phyloP scores from a whole-genome alignment of 2,329 filamentous ascomycete genomes.

The Phialophora chinensis region DNA sequence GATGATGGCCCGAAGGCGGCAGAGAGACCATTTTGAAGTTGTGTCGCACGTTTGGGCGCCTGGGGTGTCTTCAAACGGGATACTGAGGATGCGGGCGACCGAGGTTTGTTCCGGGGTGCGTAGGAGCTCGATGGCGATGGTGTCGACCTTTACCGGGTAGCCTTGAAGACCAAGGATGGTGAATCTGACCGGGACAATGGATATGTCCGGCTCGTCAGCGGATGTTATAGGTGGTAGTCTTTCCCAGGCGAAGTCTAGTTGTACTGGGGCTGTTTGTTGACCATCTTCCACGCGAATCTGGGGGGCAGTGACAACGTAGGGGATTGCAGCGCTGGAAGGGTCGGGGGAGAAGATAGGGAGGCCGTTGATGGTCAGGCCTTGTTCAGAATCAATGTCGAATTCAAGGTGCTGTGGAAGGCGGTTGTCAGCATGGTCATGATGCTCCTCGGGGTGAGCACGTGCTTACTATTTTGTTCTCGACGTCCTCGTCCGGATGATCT shows the following conservation, averaged over 20 bases:
- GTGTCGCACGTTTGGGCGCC: slow-evolving; percentile 43
- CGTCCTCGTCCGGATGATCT: slow-evolving; percentile 20
- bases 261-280: slow-evolving; percentile 46
- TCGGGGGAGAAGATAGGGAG: slow-evolving; percentile 31
- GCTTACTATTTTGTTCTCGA: slow-evolving; percentile 38
- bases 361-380: slow-evolving; percentile 36
- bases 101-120: slow-evolving; percentile 46
- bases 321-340: slow-evolving; percentile 16
- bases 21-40: slow-evolving; percentile 50
- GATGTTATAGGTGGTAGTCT: slow-evolving; percentile 41
- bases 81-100: slow-evolving; percentile 46
- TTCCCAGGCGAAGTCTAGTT: slow-evolving; percentile 53
- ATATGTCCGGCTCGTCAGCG: slow-evolving; percentile 43
- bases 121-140: slow-evolving; percentile 50
- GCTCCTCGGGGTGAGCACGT: slow-evolving; percentile 12
- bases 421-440: slow-evolving; percentile 20
- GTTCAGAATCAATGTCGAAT: slow-evolving; percentile 29
- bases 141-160: slow-evolving; percentile 53
- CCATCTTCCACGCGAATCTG: slow-evolving; percentile 43
- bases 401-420: slow-evolving; percentile 32
- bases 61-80: slow-evolving; percentile 46
- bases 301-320: slow-evolving; percentile 30
- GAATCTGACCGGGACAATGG: slow-evolving; percentile 50
- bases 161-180: slow-evolving; percentile 53
- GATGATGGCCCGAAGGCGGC: slow-evolving; percentile 50